These are phyloP conservation scores for Rosa rugosa DNA, from an alignment of 306 rosid species.

Conservation along the genomic window DNA sequence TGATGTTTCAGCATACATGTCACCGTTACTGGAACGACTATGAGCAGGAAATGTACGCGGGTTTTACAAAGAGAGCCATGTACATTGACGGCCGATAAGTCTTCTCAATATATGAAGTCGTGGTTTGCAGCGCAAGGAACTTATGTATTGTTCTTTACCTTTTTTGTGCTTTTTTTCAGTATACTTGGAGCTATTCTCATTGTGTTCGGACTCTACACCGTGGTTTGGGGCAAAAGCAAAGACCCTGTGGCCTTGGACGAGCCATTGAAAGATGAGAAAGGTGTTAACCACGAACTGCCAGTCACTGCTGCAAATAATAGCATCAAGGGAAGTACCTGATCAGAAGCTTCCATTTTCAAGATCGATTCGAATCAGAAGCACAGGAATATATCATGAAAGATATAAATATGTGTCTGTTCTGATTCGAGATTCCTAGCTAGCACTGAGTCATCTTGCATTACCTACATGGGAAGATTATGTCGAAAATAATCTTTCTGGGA, in stretches of 20 bases:
- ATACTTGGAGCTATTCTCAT: constrained; percentile 81
- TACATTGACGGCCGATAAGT: background rate
- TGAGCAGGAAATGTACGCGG: background rate
- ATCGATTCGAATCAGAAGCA: background rate
- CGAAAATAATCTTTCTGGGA: background rate
- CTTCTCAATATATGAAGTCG: background rate
- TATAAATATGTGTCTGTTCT: background rate
- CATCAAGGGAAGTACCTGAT: background rate
- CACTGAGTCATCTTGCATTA: constrained; percentile 7
- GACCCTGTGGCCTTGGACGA: constrained; percentile 37
- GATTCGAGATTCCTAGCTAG: background rate
- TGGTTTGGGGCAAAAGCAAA: constrained; percentile 96
- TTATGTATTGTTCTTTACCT: background rate
- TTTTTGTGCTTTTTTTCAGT: constrained; percentile 32
- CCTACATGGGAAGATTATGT: background rate
- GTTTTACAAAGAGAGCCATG: background rate
- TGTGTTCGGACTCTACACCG: constrained; percentile 82
- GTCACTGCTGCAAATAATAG: constrained; percentile 28
- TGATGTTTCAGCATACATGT: background rate
- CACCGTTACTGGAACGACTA: background rate
- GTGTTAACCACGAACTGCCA: constrained; percentile 48
- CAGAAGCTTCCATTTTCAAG: constrained; percentile 9
- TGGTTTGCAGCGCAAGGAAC: background rate
- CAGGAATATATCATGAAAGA: background rate
- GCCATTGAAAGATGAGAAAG: constrained; percentile 37